Base-by-base conservation (phyloP, 345 rosid species). In the Sonneratia alba region DNA sequence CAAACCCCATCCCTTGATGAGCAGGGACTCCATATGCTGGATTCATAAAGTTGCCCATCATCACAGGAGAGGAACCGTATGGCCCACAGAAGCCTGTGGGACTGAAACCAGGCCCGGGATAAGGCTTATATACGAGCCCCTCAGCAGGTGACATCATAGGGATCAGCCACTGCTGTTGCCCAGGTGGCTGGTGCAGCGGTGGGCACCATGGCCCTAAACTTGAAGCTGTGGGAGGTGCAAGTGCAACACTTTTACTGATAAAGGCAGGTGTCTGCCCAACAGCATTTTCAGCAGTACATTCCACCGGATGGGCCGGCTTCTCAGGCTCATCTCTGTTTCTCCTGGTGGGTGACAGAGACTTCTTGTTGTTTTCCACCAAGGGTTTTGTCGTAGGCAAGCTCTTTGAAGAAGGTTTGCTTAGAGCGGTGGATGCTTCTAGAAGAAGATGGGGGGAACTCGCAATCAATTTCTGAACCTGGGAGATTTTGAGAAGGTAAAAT, bases 121-220 rank as follows among this genome's bases (percentile, higher is more conserved):
- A 91, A 37, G 98, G 98, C 84, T 91, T 93, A 83, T 88, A 93
- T 73, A 93, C 76, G 21, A 91, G 89, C 72, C 97, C 98, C 81
- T 93, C 97, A 0, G 94, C 86, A 49, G 94, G 96, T 48, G 98
- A 89, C 93, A 93, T 88, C 16, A 93, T 81, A 59, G 98, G 98
- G 72, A 91, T 65, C 77, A 93, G 75, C 97, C 97, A 91, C 65
- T 89, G 98, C 36, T 89, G 85, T 74, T 68, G 48, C 47, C 36
- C 49, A 7, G 36, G 21, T 36, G 56, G 8, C 56, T 48, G 36
- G 4, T 27, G 55, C 56, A 6, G 36, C 14, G 70, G 19, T 22
- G 55, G 24, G 78, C 79, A 71, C 88, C 86, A 87, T 59, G 83
- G 79, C 62, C 71, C 74, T 64, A 12, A 10, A 36, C 18, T 37